Evolutionary conservation across 164 flowering plant species (phyloP).

Genomic region (Tetracentron sinense): DNA sequence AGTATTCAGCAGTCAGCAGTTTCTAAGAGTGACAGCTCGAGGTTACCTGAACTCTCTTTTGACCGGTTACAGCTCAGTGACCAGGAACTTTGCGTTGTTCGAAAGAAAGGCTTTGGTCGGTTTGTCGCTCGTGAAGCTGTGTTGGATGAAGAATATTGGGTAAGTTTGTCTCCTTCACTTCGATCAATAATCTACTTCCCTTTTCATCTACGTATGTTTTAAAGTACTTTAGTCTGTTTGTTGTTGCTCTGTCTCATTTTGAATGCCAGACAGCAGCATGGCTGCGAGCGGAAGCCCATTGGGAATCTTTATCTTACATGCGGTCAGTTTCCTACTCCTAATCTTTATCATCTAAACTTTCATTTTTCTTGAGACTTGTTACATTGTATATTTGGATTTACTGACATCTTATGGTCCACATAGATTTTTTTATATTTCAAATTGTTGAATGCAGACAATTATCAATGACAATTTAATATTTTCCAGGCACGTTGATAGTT

Average conservation of each 20-base stretch:
- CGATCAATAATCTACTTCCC: too few species aligned
- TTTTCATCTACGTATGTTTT: neutral
- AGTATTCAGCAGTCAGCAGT: conserved; percentile 32
- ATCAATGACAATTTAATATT: too few species aligned
- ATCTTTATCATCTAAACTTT: neutral
- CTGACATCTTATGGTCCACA: neutral
- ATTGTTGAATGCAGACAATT: too few species aligned
- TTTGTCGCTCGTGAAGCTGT: conserved; percentile 58
- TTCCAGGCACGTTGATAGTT: conserved; percentile 53
- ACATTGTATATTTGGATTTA: conserved; percentile 2
- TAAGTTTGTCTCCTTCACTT: conserved; percentile 15
- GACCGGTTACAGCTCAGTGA: conserved; percentile 48
- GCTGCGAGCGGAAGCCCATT: conserved; percentile 69
- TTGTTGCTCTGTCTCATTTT: conserved; percentile 18
- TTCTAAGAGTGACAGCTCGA: conserved; percentile 28
- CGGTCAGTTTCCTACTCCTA: conserved; percentile 32
- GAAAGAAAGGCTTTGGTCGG: conserved; percentile 40
- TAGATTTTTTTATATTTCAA: too few species aligned
- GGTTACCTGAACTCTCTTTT: conserved; percentile 48
- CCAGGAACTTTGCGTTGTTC: conserved; percentile 32
- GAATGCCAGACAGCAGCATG: conserved; percentile 65
- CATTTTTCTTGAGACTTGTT: neutral
- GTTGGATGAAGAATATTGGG: conserved; percentile 77
- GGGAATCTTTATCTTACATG: conserved; percentile 54
- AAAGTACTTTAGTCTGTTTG: conserved; percentile 14